phyloP scores from a whole-genome alignment of 768 basidiomycete species.

The Rhizopogon vulgaris region DNA sequence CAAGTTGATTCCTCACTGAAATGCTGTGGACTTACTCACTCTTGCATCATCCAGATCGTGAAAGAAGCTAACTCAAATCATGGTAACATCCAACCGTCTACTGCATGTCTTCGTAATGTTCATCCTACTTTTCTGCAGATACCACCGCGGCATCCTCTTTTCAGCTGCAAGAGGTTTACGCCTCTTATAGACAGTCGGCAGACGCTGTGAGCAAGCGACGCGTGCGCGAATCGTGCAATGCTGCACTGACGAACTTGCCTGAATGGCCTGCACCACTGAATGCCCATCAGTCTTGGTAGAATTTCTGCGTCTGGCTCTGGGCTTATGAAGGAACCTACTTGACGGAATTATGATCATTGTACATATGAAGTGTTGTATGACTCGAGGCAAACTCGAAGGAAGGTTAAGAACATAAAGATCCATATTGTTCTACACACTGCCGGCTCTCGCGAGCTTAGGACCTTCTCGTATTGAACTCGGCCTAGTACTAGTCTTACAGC shows the following conservation, averaged over 20 bases:
- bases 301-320: neutral
- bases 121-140: conserved; percentile 8
- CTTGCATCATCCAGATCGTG: conserved; percentile 31
- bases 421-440: neutral
- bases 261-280: conserved; percentile 55
- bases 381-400: neutral
- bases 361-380: neutral
- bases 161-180: conserved; percentile 71
- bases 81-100: conserved; percentile 31
- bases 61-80: conserved; percentile 50
- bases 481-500: neutral
- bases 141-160: conserved; percentile 64
- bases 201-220: conserved; percentile 68
- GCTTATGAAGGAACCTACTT: neutral
- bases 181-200: conserved; percentile 67
- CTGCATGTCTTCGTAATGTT: neutral
- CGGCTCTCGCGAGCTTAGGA: neutral
- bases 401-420: neutral
- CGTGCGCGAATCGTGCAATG: conserved; percentile 75
- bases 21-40: conserved; percentile 6
- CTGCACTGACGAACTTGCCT: conserved; percentile 63
- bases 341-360: neutral
- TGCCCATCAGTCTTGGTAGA: neutral
- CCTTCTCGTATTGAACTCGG: neutral
- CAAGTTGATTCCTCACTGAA: conserved; percentile 27